Evolutionary conservation across 306 rosid species (phyloP).

Genomic region (Gillenia trifoliata): DNA sequence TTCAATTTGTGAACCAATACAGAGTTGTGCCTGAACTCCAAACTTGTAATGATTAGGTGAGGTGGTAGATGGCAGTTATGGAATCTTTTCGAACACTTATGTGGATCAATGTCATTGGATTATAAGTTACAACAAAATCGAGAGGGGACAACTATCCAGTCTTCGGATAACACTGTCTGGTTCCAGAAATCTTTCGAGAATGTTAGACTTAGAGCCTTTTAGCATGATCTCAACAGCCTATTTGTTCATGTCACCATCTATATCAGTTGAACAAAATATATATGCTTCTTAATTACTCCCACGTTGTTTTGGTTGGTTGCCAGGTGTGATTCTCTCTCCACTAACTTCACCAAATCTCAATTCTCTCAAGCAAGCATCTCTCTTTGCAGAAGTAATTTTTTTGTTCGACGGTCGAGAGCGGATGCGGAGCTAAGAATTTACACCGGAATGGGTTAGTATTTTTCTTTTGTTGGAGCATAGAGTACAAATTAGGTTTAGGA

Average conservation of each 20-base stretch:
- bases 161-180: conserved; percentile 17
- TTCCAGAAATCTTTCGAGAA: conserved; percentile 8
- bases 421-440: too few species aligned
- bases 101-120: neutral
- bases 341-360: conserved; percentile 11
- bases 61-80: neutral
- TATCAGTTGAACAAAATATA: neutral
- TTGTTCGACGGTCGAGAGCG: too few species aligned
- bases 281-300: conserved; percentile 5
- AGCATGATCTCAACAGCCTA: conserved; percentile 9
- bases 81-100: neutral
- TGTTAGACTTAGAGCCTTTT: conserved; percentile 2
- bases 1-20: neutral
- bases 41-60: neutral
- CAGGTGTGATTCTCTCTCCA: conserved; percentile 17
- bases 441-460: too few species aligned
- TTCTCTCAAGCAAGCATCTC: neutral
- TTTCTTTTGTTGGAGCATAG: too few species aligned
- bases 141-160: conserved; percentile 21
- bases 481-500: too few species aligned
- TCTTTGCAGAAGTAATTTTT: neutral
- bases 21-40: neutral
- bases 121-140: neutral
- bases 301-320: conserved; percentile 27
- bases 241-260: neutral